Evolutionary conservation across 192 early-diverging fungal species (phyloP).

Genomic region (Thamnidium elegans): DNA sequence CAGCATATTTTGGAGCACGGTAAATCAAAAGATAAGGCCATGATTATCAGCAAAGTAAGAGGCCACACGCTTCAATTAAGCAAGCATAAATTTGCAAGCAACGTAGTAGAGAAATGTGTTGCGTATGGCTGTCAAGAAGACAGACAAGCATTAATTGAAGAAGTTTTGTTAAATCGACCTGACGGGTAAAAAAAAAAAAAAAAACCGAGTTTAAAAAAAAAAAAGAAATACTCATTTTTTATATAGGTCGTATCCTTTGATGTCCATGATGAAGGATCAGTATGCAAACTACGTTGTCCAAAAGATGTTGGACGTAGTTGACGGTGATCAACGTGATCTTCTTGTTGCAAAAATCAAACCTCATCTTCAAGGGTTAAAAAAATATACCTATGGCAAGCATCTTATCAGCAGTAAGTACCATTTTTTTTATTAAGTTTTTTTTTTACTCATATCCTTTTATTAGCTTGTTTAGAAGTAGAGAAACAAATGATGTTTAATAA

Average conservation of each 20-base stretch:
- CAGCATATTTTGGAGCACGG: conserved; percentile 97
- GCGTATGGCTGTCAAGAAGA: conserved; percentile 86
- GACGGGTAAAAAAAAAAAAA: conserved; percentile 61
- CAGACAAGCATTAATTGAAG: conserved; percentile 87
- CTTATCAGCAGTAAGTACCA: conserved; percentile 67
- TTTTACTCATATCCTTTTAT: no score
- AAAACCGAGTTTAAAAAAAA: no score
- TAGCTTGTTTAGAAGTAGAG: conserved; percentile 16
- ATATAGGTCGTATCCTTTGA: conserved; percentile 78
- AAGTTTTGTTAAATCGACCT: conserved; percentile 81
- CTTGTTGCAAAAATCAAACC: conserved; percentile 89
- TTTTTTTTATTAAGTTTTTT: not conserved
- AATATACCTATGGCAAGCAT: conserved; percentile 98
- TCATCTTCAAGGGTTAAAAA: conserved; percentile 86
- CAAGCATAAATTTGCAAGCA: conserved; percentile 99
- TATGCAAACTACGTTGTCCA: conserved; percentile 99
- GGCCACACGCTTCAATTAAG: conserved; percentile 89
- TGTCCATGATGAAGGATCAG: conserved; percentile 99
- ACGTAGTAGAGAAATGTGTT: conserved; percentile 98
- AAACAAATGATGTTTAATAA: conserved; percentile 14
- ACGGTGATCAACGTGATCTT: conserved; percentile 81
- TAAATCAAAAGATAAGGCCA: conserved; percentile 79
- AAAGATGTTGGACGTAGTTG: conserved; percentile 98
- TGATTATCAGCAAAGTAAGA: conserved; percentile 85
- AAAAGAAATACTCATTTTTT: no score